Conservation (phyloP, 208 protist species). For the Trypanosoma scelopori region DNA sequence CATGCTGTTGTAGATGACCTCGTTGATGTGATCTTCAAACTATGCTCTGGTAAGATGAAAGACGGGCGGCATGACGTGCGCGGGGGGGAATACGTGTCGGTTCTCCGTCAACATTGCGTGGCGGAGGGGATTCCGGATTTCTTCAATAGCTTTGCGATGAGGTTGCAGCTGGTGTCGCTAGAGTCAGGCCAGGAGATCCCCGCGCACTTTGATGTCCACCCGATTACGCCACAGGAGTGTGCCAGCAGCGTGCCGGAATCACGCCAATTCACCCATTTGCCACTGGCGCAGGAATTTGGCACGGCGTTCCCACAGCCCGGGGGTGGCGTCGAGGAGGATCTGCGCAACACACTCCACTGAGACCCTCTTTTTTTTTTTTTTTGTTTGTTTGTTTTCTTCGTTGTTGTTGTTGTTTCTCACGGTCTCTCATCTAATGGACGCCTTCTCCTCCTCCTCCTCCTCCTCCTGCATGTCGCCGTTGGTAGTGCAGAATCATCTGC, state of each 20-base stretch:
- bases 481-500: too few species aligned
- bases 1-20: conserved; percentile 71
- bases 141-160: conserved; percentile 77
- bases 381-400: conserved; percentile 11
- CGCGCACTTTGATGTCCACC: conserved; percentile 32
- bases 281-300: conserved; percentile 33
- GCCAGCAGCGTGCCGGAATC: conserved; percentile 28
- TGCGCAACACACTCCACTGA: conserved; percentile 32
- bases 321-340: conserved; percentile 31
- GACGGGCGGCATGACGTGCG: conserved; percentile 72
- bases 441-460: background rate
- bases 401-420: too few species aligned
- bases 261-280: conserved; percentile 30
- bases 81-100: conserved; percentile 49
- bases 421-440: too few species aligned
- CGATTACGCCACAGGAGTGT: conserved; percentile 54
- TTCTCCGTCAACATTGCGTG: conserved; percentile 73
- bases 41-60: conserved; percentile 65
- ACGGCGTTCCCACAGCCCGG: conserved; percentile 3
- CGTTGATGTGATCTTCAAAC: conserved; percentile 44
- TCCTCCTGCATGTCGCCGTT: background rate
- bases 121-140: conserved; percentile 48
- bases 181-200: conserved; percentile 35
- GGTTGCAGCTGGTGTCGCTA: conserved; percentile 47
- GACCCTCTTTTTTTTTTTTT: background rate